Conservation (phyloP, 139 green algal genomes). For the Coelastrella sp. region DNA sequence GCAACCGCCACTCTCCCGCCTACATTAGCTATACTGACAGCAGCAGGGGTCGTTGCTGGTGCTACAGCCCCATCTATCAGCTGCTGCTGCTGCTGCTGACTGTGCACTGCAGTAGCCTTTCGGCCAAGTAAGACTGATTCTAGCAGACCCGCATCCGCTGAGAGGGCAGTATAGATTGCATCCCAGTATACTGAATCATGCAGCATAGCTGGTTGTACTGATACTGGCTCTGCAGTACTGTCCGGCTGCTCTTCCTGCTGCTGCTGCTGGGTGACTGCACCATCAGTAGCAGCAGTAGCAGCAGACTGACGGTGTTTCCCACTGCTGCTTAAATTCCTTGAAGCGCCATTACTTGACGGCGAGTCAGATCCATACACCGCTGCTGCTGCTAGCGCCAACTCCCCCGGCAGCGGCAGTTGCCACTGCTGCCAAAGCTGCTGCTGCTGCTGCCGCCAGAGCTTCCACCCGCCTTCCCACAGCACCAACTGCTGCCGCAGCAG, state of each 20-base stretch:
- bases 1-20: too few species aligned
- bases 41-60: not conserved
- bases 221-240: not conserved
- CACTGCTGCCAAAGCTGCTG: not conserved
- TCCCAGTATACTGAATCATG: constrained; percentile 18
- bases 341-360: too few species aligned
- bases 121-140: not conserved
- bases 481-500: not conserved
- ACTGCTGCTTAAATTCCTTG: not conserved
- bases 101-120: not conserved
- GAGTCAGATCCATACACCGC: not conserved
- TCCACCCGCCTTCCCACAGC: not conserved
- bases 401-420: constrained; percentile 8
- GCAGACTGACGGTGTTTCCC: not conserved
- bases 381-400: constrained; percentile 10
- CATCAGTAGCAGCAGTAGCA: too few species aligned
- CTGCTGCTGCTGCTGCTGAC: not conserved
- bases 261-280: too few species aligned
- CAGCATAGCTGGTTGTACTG: not conserved
- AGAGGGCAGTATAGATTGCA: not conserved
- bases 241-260: not conserved
- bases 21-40: too few species aligned
- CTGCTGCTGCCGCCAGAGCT: not conserved
- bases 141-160: not conserved
- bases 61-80: not conserved